Evolutionary conservation across 2,329 filamentous ascomycete genomes (phyloP).

Genomic region (Apiospora malaysiana): DNA sequence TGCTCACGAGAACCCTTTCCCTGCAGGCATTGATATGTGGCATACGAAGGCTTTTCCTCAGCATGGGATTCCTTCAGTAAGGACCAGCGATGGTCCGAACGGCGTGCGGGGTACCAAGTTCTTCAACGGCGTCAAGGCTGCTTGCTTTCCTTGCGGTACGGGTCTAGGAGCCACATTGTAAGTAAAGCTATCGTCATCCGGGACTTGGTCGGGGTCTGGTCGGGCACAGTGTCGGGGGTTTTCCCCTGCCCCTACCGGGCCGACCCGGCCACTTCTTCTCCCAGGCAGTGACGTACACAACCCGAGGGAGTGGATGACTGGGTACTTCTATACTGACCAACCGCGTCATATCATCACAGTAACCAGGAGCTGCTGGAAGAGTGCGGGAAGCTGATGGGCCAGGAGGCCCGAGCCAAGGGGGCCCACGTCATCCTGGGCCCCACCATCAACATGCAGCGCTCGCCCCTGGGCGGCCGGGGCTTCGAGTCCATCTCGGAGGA

Average conservation of each 20-base stretch:
- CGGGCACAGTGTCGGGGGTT: background rate
- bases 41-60: constrained; percentile 66
- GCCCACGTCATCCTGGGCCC: constrained; percentile 65
- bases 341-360: no score
- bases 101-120: constrained; percentile 72
- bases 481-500: constrained; percentile 67
- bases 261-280: background rate
- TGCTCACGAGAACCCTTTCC: constrained; percentile 20
- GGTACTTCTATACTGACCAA: no score
- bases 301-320: background rate
- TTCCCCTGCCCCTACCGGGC: background rate
- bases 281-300: background rate
- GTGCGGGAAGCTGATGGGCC: constrained; percentile 57
- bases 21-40: constrained; percentile 70
- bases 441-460: constrained; percentile 68
- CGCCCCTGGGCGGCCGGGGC: constrained; percentile 63
- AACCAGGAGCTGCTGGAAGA: constrained; percentile 58
- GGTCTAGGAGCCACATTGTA: constrained; percentile 61
- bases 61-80: constrained; percentile 67
- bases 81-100: constrained; percentile 73
- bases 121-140: constrained; percentile 66
- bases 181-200: background rate
- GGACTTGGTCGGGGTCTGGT: background rate
- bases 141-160: constrained; percentile 67
- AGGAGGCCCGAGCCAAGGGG: constrained; percentile 61